Conservation (phyloP, 2,329 filamentous ascomycete species). For the Trichoderma semiorbis region DNA sequence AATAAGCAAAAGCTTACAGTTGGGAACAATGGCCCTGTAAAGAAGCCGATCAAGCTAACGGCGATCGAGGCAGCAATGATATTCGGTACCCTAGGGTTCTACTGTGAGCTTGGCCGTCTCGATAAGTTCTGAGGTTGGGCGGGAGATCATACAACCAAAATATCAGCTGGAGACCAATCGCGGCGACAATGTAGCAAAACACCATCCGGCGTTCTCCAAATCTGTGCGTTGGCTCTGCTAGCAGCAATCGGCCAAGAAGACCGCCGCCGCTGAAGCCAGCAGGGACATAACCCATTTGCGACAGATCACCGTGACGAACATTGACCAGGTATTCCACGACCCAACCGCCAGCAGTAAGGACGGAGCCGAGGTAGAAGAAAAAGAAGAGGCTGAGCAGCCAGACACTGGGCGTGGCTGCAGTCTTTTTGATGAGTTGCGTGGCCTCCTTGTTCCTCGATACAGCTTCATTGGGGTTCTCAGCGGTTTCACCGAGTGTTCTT, state of each 20-base stretch:
- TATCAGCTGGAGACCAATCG: conserved; percentile 53
- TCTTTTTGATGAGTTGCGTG: conserved; percentile 41
- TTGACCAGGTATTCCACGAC: conserved; percentile 62
- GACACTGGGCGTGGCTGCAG: conserved; percentile 44
- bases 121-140: neutral
- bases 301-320: conserved; percentile 54
- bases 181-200: conserved; percentile 49
- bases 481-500: neutral
- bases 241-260: conserved; percentile 53
- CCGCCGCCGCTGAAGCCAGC: conserved; percentile 58
- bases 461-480: neutral
- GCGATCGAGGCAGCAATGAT: conserved; percentile 51
- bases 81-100: conserved; percentile 34
- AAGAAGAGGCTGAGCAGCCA: conserved; percentile 61
- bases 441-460: conserved; percentile 33
- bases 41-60: conserved; percentile 54
- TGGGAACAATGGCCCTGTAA: conserved; percentile 56
- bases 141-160: conserved; percentile 51
- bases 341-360: conserved; percentile 58
- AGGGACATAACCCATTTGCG: conserved; percentile 59
- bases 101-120: neutral
- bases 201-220: conserved; percentile 58
- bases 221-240: conserved; percentile 57
- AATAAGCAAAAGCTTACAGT: conserved; percentile 37
- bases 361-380: conserved; percentile 59